Conservation (phyloP, 805 yeast species). For the Saturnispora dispora region DNA sequence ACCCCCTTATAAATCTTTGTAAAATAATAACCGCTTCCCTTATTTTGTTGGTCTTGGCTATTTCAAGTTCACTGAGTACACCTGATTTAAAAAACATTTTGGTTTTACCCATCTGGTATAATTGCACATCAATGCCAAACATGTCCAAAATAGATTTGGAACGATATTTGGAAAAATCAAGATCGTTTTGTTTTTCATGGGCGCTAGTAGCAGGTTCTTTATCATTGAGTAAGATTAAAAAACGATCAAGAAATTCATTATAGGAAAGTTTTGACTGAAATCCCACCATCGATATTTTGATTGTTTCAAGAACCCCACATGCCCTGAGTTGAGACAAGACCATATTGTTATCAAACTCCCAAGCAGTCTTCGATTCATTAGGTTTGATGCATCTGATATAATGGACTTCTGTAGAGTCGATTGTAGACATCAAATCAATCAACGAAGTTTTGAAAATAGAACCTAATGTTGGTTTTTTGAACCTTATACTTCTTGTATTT, state of each 20-base stretch:
- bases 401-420: slow-evolving; percentile 89
- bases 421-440: slow-evolving; percentile 86
- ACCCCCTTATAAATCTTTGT: slow-evolving; percentile 71
- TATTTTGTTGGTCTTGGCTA: slow-evolving; percentile 68
- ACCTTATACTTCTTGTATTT: slow-evolving; percentile 19
- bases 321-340: slow-evolving; percentile 92
- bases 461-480: slow-evolving; percentile 86
- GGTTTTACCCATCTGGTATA: slow-evolving; percentile 84
- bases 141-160: slow-evolving; percentile 57
- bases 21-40: slow-evolving; percentile 71
- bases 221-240: slow-evolving; percentile 70
- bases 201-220: slow-evolving; percentile 53
- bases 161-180: slow-evolving; percentile 49
- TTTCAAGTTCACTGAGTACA: slow-evolving; percentile 85
- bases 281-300: slow-evolving; percentile 93
- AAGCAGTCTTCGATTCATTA: slow-evolving; percentile 83
- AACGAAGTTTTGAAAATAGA: slow-evolving; percentile 86
- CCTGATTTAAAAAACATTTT: slow-evolving; percentile 96
- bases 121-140: slow-evolving; percentile 52
- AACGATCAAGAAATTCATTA: slow-evolving; percentile 83
- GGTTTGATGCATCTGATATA: slow-evolving; percentile 97
- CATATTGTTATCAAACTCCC: slow-evolving; percentile 93
- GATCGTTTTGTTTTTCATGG: slow-evolving; percentile 37
- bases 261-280: slow-evolving; percentile 97
- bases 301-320: slow-evolving; percentile 96